A percentile compares a stretch with the other conserved stretches of the same genome.
Conservation (phyloP, 208 protist species). For the Leptomonas pyrrhocoris region DNA sequence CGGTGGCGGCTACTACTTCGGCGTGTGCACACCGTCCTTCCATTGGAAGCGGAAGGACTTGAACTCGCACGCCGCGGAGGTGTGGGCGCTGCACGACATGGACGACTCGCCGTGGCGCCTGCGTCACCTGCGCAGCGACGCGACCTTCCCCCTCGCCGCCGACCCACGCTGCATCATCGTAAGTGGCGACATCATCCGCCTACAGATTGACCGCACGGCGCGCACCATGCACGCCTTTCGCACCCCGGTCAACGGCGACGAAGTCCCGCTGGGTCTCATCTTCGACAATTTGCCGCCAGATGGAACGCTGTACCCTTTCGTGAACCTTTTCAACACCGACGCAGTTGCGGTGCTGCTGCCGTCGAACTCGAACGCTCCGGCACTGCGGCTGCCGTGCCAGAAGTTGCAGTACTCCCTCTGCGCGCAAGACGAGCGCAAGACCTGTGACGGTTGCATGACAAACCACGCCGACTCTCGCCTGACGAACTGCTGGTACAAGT, state of each 20-base stretch:
- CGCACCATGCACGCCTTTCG: constrained; percentile 85
- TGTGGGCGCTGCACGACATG: constrained; percentile 92
- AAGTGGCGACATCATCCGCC: constrained; percentile 85
- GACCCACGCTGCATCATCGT: constrained; percentile 89
- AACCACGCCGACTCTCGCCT: constrained; percentile 60
- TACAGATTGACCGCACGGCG: constrained; percentile 78
- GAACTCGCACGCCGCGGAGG: constrained; percentile 62
- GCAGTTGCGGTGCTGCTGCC: constrained; percentile 86
- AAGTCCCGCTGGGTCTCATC: constrained; percentile 75
- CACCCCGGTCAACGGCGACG: constrained; percentile 79
- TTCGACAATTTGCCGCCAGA: constrained; percentile 80
- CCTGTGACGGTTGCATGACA: constrained; percentile 76
- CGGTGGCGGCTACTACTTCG: constrained; percentile 92
- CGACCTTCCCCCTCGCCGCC: constrained; percentile 61
- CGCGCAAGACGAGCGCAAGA: constrained; percentile 48
- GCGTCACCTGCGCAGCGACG: constrained; percentile 64
- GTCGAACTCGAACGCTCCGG: constrained; percentile 45
- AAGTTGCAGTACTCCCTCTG: constrained; percentile 73
- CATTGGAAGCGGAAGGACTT: constrained; percentile 78
- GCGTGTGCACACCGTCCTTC: constrained; percentile 70
- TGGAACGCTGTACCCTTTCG: constrained; percentile 78
- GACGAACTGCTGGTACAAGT: constrained; percentile 81
- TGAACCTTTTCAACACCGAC: constrained; percentile 91
- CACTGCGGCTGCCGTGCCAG: constrained; percentile 73
- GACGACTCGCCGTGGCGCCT: constrained; percentile 86